These are phyloP conservation scores for Cercophora samala DNA, from an alignment of 495 filamentous ascomycete species.

Conservation along the genomic window DNA sequence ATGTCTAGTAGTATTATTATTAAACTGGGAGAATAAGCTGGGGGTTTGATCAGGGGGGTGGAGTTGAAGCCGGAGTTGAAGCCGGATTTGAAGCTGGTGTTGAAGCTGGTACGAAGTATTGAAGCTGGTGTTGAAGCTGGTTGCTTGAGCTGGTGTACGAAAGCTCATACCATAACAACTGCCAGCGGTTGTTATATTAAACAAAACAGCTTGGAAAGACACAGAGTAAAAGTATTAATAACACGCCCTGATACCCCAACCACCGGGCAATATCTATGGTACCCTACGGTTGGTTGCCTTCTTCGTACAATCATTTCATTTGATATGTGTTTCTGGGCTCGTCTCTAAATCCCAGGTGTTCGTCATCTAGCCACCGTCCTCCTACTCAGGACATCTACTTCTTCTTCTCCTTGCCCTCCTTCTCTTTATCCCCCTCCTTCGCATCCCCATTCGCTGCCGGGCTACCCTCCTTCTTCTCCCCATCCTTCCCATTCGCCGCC, in stretches of 20 bases:
- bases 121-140: too few species aligned
- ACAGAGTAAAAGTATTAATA: conserved; percentile 24
- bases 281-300: neutral
- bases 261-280: conserved; percentile 16
- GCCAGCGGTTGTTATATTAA: too few species aligned
- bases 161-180: too few species aligned
- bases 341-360: neutral
- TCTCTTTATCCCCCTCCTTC: conserved; percentile 42
- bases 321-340: conserved; percentile 15
- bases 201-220: neutral
- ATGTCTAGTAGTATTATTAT: too few species aligned
- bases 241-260: conserved; percentile 19
- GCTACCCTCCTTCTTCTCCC: conserved; percentile 60
- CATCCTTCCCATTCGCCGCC: conserved; percentile 50
- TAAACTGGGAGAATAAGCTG: too few species aligned
- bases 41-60: too few species aligned
- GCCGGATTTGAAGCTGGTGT: too few species aligned
- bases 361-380: neutral
- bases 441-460: conserved; percentile 59
- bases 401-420: conserved; percentile 39
- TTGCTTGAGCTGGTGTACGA: too few species aligned
- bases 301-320: conserved; percentile 7
- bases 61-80: too few species aligned
- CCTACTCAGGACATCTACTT: conserved; percentile 23
- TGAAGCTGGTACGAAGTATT: neutral